Base-by-base conservation (phyloP, 108 stramenopile species). In the Nannochloropsis oceanica region DNA sequence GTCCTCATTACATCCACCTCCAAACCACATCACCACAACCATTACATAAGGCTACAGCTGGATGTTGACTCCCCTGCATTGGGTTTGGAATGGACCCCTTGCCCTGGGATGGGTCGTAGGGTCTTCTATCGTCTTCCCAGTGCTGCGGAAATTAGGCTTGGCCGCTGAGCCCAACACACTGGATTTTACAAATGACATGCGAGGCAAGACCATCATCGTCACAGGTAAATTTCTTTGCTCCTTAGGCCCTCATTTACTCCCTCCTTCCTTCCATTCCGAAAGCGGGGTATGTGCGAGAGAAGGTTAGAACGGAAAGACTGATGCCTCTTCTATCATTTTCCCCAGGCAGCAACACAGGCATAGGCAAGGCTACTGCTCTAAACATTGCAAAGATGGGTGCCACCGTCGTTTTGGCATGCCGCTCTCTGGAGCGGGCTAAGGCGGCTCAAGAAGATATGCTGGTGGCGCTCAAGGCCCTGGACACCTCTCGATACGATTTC, bases 401-500 rank as follows among this genome's bases (percentile, higher is more conserved):
- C 25, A 89, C 81, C 27, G 88, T 89, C 24, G 80, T 86, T 44
- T 44, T 89, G 88, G 88, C 85, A 24, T 89, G 88, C 82, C 85
- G 88, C 12, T 89, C 88, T 42, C 10, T 82, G 11, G 88, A 89
- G 44, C 44, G 84, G 27, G 88, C 81, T 24, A 82, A 81, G 43
- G 44, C n/a, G 0, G 88, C 88, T 11, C 81, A 79, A 20, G 82
- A 27, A 18, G 13, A 86, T 24, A 50, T 89, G 14, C 80, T 81
- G 42, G n/a, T 25, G 27, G 85, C 81, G 44, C 20, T 89, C 22
- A 84, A 8, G 22, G n/a, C 22, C 59, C 59, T 73, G 59, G 59
- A 73, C n/a, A n/a, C 59, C 22, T n/a, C 18, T n/a, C 59, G 59
- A 18, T 73, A n/a, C n/a, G 59, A 73, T n/a, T 73, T 73, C 59